Base-by-base conservation (phyloP, 208 protist species). In the Acanthamoeba rhysodes region DNA sequence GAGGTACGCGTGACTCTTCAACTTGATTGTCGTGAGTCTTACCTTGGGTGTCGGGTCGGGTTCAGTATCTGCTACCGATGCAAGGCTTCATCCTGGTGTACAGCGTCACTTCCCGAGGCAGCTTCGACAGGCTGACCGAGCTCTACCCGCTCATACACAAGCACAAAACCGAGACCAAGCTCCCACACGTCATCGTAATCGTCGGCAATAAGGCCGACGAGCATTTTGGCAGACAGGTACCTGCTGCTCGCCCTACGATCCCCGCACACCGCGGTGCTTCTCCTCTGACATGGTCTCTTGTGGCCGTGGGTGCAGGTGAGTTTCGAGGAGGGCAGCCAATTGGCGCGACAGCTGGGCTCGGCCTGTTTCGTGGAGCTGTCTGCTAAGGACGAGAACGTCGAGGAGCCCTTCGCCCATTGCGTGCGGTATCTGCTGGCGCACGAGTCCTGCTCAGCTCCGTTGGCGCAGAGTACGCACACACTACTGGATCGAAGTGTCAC, bases 81-180 rank as follows among this genome's bases (percentile, higher is more conserved):
- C 90, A 95, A 59, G 95, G 76, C 8, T 96, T 96, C 62, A 68
- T 96, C 10, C 92, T 96, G 22, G 62, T 95, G 9, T 96, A 96
- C 29, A 84, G 55, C 32, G 84, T 95, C 22, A 85, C 91, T 0
- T 93, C 76, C 7, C 9, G 66, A 20, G 53, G 92, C 0, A 93
- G 80, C 59, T 95, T 96, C 29, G 20, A 45, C 2, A 20, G 34
- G 29, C 20, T 96, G 7, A 90, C 74, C 16, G 32, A 72, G n/a
- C n/a, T 95, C 0, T 55, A 66, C 12, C 91, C 57, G 20, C 50
- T 68, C 32, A 53, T 96, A 6, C 29, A 72, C 4, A 7, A 48
- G 0, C 27, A 48, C 62, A 96, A 96, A 32, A n/a, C 78, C 22
- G 95, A 95, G 2, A 82, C n/a, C 9, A 94, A 96, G 32, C 27